Evolutionary conservation across 768 basidiomycete species (phyloP), one percentile per base, ranked within the genome.

Genomic region (Hygrocybe coccinea): DNA sequence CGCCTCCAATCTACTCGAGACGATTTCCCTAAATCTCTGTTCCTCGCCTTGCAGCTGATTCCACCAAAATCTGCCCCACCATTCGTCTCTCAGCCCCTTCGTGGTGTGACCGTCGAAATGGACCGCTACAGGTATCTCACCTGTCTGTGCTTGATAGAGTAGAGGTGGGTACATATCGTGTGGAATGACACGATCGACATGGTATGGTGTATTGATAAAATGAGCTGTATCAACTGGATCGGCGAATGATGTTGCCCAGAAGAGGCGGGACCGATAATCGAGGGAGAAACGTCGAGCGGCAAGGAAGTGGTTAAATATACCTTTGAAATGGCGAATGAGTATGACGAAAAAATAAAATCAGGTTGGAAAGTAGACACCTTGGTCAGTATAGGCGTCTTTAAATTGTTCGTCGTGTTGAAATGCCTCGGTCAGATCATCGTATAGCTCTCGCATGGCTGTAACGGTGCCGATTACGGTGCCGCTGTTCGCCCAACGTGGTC

Each of bases 51-150:
- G 29, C 29, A 47, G 34, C 38, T 57, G 29, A 3, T 43, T 51
- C 52, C 59, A 55, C 59, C 59, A 60, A 6, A 60, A 33, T 15
- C 37, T 36, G 12, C 59, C 59, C 59, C 56, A 60, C 56, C 56
- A 60, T 5, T 50, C 52, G 12, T 57, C 29, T 46, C 54, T 55
- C 17, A 60, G 35, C 36, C 44, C 29, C 37, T 60, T 60, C 11
- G 51, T 45, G 17, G 37, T 19, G 24, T 49, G 55, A 15, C 54
- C 56, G 43, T 57, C 57, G 45, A 57, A 60, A 52, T 55, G 56
- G 15, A 59, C 33, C 34, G 55, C 56, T 22, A 50, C 55, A 1
- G 59, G 59, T n/a, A 53, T 44, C 33, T 57, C 56, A 1, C 55
- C 56, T 1, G 55, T 59, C 19, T 19, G 51, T 17, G 38, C 52